Evolutionary conservation across 345 rosid species (phyloP).

Genomic region (Populus deltoides): DNA sequence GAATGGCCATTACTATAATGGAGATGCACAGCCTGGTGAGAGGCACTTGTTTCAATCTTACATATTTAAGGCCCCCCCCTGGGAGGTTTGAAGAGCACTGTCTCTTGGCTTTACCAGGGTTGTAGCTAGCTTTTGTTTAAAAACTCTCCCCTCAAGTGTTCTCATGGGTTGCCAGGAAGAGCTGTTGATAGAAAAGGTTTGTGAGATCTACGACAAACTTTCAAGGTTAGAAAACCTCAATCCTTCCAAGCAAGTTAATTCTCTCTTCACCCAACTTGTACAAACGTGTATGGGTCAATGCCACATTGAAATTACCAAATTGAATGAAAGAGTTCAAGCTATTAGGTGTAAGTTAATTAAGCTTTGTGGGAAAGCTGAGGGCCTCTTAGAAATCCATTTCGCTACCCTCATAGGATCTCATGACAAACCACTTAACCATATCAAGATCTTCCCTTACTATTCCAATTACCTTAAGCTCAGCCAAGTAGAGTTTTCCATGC

Average conservation of each 20-base stretch:
- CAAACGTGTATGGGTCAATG: constrained; percentile 1
- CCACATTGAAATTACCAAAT: constrained; percentile 14
- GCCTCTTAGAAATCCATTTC: constrained; percentile 21
- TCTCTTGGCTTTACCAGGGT: neutral
- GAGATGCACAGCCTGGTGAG: neutral
- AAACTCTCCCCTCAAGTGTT: neutral
- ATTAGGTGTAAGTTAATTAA: constrained; percentile 22
- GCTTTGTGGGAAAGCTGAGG: constrained; percentile 23
- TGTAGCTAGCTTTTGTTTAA: neutral
- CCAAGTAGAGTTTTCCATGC: constrained; percentile 11
- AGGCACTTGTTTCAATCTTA: neutral
- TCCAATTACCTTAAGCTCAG: constrained; percentile 26
- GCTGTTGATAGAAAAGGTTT: constrained; percentile 8
- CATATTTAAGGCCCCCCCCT: neutral
- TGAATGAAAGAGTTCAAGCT: constrained; percentile 4
- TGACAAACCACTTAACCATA: constrained; percentile 17
- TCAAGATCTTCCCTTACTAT: constrained; percentile 24
- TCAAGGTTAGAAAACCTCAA: constrained; percentile 4
- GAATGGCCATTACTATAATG: neutral
- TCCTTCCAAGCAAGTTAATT: constrained; percentile 20
- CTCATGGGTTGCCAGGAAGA: constrained; percentile 14
- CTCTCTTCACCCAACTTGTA: constrained; percentile 26
- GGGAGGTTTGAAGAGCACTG: neutral
- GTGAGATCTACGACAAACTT: constrained; percentile 16
- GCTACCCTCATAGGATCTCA: constrained; percentile 14